A percentile compares a stretch with the other conserved stretches of the same genome.
These are phyloP conservation scores for Thalassiosira livingstoniorum DNA, from an alignment of 352 stramenopile species.

Conservation along the genomic window DNA sequence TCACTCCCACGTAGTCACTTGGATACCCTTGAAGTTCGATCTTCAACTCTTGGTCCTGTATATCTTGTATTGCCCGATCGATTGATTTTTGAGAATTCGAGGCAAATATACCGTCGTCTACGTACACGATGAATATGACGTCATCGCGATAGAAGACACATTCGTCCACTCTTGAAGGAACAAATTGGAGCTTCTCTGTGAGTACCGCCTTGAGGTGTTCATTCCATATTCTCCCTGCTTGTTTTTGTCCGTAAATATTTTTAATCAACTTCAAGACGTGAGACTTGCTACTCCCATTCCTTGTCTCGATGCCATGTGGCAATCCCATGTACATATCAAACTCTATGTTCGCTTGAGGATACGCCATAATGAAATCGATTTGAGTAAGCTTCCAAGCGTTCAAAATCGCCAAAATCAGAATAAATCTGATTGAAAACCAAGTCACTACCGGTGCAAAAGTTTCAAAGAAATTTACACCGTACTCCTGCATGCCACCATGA, in stretches of 20 bases:
- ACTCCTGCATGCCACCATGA: constrained; percentile 27
- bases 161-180: constrained; percentile 44
- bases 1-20: constrained; percentile 13
- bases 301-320: constrained; percentile 41
- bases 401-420: constrained; percentile 21
- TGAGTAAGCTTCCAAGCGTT: constrained; percentile 15
- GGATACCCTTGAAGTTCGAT: constrained; percentile 14
- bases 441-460: constrained; percentile 60
- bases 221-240: constrained; percentile 57
- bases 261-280: constrained; percentile 48
- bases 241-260: constrained; percentile 59
- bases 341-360: constrained; percentile 47
- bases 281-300: constrained; percentile 14
- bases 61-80: not conserved
- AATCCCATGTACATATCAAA: constrained; percentile 26
- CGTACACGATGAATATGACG: constrained; percentile 30
- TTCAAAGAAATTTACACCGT: constrained; percentile 51
- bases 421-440: constrained; percentile 49
- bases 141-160: constrained; percentile 52
- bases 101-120: constrained; percentile 45
- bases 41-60: not conserved
- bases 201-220: constrained; percentile 16
- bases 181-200: constrained; percentile 15
- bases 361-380: constrained; percentile 45
- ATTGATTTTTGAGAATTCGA: constrained; percentile 9